Base-by-base conservation (phyloP, 495 filamentous ascomycete genomes). In the Penicillium canescens region DNA sequence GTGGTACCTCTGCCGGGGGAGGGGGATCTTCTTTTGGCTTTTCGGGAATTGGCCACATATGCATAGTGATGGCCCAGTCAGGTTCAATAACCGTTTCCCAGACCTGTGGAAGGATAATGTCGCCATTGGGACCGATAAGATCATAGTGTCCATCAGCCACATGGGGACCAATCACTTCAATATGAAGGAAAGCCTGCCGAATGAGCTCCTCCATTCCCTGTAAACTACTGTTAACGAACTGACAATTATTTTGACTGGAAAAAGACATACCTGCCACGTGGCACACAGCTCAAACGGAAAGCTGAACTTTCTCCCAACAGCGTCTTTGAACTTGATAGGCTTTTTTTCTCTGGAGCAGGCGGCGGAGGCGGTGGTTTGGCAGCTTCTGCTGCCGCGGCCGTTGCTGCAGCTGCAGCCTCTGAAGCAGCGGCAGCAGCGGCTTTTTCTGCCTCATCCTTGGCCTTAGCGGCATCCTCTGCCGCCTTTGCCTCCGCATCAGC, bases 21-120 rank as follows among this genome's bases (percentile, higher is more conserved):
- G 77, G 71, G 37, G 75, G 75, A 7, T 72, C 65, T 13, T 67
- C 66, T 43, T 75, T 75, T 12, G 77, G 75, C 47, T 78, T 78
- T 57, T 86, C 85, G 4, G 82, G 83, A 78, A 96, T 88, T 5
- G 93, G 92, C 92, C 92, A 97, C 91, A 96, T 94, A 57, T 95
- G 89, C 93, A 96, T 96, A 3, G 86, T 92, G 61, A 97, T 87
- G 36, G 82, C 78, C 90, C 90, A 96, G 66, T 92, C 90, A 6
- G 91, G 91, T 69, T 94, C 82, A 40, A 96, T 73, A 42, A 91
- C 85, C 47, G 83, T 90, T 52, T 94, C 90, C 90, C 90, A 96
- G 7, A 94, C 84, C 54, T 89, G 83, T 6, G 90, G 90, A 18
- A 96, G 84, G 57, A 96, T 91, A 59, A 96, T 94, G 59, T 93